phyloP scores from a whole-genome alignment of 1,139 yeast species.

The Magnusiomyces magnusii region DNA sequence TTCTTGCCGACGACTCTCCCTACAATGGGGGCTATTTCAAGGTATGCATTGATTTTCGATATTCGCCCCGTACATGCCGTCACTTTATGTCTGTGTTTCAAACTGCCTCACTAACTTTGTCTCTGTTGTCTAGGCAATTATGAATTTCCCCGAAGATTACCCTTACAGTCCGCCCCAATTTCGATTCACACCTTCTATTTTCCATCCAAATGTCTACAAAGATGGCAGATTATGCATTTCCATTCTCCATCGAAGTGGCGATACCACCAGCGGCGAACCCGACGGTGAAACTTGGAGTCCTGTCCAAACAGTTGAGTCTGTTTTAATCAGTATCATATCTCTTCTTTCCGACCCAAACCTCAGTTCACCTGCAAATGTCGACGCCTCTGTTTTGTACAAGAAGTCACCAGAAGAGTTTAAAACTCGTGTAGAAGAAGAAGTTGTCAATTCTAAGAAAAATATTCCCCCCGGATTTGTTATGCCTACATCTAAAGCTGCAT shows the following conservation, averaged over 20 bases:
- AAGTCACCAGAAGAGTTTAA: slow-evolving; percentile 75
- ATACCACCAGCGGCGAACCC: slow-evolving; percentile 82
- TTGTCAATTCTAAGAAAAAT: slow-evolving; percentile 71
- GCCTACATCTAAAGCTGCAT: slow-evolving; percentile 62
- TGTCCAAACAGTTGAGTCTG: slow-evolving; percentile 90
- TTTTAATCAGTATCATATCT: slow-evolving; percentile 81
- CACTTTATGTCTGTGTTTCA: neutral
- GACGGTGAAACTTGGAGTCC: slow-evolving; percentile 89
- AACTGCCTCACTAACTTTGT: neutral
- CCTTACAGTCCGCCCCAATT: slow-evolving; percentile 91
- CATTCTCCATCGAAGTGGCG: slow-evolving; percentile 84
- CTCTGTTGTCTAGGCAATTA: slow-evolving; percentile 48
- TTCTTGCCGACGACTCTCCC: slow-evolving; percentile 77
- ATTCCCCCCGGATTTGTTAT: slow-evolving; percentile 79
- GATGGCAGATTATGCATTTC: slow-evolving; percentile 93
- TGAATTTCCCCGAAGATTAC: slow-evolving; percentile 86
- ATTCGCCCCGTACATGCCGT: neutral
- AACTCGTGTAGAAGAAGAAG: slow-evolving; percentile 73
- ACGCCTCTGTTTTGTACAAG: slow-evolving; percentile 89
- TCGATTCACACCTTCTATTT: slow-evolving; percentile 89
- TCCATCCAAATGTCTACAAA: slow-evolving; percentile 90
- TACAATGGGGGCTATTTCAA: slow-evolving; percentile 93
- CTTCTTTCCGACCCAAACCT: slow-evolving; percentile 90
- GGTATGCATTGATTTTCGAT: slow-evolving; percentile 19
- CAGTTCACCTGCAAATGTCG: slow-evolving; percentile 91